Evolutionary conservation across 2,329 filamentous ascomycete genomes (phyloP).

Genomic region (Alternaria postmessia): DNA sequence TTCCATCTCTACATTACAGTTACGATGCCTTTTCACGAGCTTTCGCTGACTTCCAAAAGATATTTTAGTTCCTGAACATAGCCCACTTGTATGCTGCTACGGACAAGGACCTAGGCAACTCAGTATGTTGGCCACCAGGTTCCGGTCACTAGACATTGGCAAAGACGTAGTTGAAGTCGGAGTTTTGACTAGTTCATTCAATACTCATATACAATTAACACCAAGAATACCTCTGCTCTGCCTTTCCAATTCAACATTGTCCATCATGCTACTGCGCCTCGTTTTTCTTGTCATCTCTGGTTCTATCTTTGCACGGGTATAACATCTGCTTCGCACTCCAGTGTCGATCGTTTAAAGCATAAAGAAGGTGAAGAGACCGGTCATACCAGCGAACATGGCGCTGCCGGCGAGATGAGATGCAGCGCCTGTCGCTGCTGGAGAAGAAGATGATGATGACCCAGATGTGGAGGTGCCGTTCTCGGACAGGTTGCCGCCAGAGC

Average conservation of each 20-base stretch:
- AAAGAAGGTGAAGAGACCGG: conserved; percentile 42
- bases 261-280: conserved; percentile 7
- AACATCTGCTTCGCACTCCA: conserved; percentile 10
- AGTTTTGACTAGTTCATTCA: conserved; percentile 15
- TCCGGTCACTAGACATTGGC: neutral
- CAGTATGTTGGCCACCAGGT: neutral
- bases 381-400: conserved; percentile 36
- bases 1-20: neutral
- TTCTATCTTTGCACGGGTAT: conserved; percentile 22
- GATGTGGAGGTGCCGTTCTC: conserved; percentile 27
- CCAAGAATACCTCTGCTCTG: conserved; percentile 5
- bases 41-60: conserved; percentile 7
- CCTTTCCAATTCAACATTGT: conserved; percentile 2
- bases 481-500: conserved; percentile 36
- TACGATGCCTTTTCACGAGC: neutral
- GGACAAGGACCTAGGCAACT: neutral
- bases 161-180: neutral
- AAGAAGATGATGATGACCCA: conserved; percentile 9
- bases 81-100: conserved; percentile 4
- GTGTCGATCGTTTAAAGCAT: conserved; percentile 34
- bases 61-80: conserved; percentile 11
- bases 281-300: neutral
- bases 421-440: conserved; percentile 33
- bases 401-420: conserved; percentile 38
- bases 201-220: conserved; percentile 14